A percentile compares a stretch with the other conserved stretches of the same genome.
These are phyloP conservation scores for Cyamopsis tetragonoloba DNA, from an alignment of 306 rosid genomes.

Conservation along the genomic window DNA sequence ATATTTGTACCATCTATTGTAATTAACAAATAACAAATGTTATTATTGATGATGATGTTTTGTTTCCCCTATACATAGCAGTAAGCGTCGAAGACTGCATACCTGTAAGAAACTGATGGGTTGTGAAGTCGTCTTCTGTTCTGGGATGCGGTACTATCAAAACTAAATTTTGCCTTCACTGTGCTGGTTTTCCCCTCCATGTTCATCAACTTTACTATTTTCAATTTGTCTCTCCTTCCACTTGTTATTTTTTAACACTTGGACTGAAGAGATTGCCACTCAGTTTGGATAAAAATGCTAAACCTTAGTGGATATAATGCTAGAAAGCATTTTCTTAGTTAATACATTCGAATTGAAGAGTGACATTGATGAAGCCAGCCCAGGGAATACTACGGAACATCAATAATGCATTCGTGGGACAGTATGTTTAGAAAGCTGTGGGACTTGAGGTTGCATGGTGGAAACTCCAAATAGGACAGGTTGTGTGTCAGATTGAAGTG, in stretches of 20 bases:
- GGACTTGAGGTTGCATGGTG: slow-evolving; percentile 14
- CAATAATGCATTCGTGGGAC: slow-evolving; percentile 1
- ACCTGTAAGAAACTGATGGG: slow-evolving; percentile 10
- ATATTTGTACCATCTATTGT: background rate
- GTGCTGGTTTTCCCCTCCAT: background rate
- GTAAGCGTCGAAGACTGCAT: background rate
- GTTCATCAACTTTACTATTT: background rate
- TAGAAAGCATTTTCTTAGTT: background rate
- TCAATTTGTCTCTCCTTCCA: background rate
- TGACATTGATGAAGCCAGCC: background rate
- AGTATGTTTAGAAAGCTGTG: slow-evolving; percentile 6
- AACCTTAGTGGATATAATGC: background rate
- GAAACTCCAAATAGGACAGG: background rate
- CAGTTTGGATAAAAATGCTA: background rate
- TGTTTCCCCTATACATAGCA: background rate
- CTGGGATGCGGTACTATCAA: background rate
- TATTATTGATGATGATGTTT: background rate
- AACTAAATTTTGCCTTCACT: background rate
- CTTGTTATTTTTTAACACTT: background rate
- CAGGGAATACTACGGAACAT: background rate
- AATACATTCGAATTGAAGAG: background rate
- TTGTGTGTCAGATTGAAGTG: background rate
- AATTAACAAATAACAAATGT: background rate
- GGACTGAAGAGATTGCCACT: background rate
- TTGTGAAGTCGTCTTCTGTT: background rate